Conservation (phyloP, 1,284 basidiomycete genomes). For the Gastroboletus turbinatus region DNA sequence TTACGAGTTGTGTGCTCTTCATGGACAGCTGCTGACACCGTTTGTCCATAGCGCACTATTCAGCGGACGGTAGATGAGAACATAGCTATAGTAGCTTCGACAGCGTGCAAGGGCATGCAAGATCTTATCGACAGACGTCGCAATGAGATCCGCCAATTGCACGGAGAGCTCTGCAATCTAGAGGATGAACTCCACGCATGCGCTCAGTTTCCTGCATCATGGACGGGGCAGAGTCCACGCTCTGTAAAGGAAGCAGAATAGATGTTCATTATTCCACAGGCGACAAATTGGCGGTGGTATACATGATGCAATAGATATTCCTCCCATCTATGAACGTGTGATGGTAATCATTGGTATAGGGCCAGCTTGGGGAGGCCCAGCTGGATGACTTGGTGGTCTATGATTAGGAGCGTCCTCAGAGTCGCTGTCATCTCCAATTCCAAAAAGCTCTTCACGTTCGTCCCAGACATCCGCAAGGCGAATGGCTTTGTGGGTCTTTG, state of each 20-base stretch:
- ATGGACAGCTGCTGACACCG: background rate
- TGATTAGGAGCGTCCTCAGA: constrained; percentile 12
- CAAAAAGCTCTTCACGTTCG: constrained; percentile 75
- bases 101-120: constrained; percentile 46
- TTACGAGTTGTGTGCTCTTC: constrained; percentile 4
- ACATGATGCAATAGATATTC: constrained; percentile 30
- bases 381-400: constrained; percentile 5
- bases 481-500: constrained; percentile 29
- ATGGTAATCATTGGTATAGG: constrained; percentile 31
- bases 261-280: constrained; percentile 5
- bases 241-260: constrained; percentile 16
- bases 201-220: constrained; percentile 7
- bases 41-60: constrained; percentile 42
- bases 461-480: constrained; percentile 71
- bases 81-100: constrained; percentile 43
- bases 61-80: constrained; percentile 47
- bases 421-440: constrained; percentile 53
- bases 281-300: constrained; percentile 23
- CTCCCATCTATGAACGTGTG: constrained; percentile 23
- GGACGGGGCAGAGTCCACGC: constrained; percentile 2
- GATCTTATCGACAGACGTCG: constrained; percentile 49
- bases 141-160: constrained; percentile 38
- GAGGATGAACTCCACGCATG: constrained; percentile 42
- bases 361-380: background rate
- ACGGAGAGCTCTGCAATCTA: constrained; percentile 47